phyloP scores from a whole-genome alignment of 2,329 filamentous ascomycete genomes.

The Claviceps purpurea region DNA sequence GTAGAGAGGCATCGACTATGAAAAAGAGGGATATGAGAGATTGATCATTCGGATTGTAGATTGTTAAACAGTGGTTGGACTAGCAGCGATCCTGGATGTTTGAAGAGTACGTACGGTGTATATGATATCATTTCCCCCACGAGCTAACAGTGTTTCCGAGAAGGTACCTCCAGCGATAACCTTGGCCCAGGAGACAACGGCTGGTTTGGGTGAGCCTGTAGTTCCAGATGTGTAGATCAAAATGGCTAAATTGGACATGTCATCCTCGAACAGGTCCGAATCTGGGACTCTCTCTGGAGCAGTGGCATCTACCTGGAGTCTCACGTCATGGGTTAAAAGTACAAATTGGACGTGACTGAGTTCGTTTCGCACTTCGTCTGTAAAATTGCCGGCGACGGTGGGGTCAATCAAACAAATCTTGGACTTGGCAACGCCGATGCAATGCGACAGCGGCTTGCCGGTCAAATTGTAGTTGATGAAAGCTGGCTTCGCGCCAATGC shows the following conservation, averaged over 20 bases:
- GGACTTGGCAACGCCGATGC: constrained; percentile 53
- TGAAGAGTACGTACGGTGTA: constrained; percentile 46
- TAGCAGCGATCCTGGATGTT: neutral
- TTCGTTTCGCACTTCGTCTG: constrained; percentile 40
- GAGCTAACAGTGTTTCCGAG: constrained; percentile 33
- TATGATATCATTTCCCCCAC: constrained; percentile 52
- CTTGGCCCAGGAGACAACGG: constrained; percentile 63
- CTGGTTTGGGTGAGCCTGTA: constrained; percentile 70
- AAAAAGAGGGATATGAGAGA: neutral
- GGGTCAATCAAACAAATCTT: constrained; percentile 58
- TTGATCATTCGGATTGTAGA: neutral
- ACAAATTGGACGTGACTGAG: constrained; percentile 43
- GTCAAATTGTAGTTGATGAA: constrained; percentile 81
- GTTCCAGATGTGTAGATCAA: constrained; percentile 82
- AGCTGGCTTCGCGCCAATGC: constrained; percentile 68
- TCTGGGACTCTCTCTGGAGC: constrained; percentile 45
- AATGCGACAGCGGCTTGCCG: constrained; percentile 59
- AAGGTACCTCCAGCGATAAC: constrained; percentile 32
- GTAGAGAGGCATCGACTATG: constrained; percentile 70
- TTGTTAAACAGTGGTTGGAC: neutral
- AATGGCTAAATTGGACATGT: constrained; percentile 45
- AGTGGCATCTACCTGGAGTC: constrained; percentile 38
- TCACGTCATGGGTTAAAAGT: constrained; percentile 44
- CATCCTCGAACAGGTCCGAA: constrained; percentile 35
- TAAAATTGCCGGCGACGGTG: constrained; percentile 39